phyloP scores from a whole-genome alignment of 345 rosid genomes.

The Noccaea bulbosa region DNA sequence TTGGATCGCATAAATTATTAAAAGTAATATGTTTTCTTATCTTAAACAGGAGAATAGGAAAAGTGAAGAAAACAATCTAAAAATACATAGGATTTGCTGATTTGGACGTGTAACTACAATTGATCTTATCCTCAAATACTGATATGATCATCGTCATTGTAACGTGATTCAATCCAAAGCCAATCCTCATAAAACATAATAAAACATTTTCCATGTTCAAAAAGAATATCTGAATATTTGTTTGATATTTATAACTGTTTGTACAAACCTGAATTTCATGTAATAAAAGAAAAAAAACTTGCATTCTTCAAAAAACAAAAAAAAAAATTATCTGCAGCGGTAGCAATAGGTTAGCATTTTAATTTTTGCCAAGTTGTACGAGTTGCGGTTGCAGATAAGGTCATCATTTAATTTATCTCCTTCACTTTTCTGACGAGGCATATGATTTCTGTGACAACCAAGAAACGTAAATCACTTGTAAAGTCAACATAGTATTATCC shows the following conservation, averaged over 20 bases:
- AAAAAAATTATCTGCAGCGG: not conserved
- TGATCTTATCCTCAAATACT: slow-evolving; percentile 38
- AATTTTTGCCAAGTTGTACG: slow-evolving; percentile 19
- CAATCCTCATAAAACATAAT: not conserved
- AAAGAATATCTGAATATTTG: slow-evolving; percentile 1
- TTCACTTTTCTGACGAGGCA: slow-evolving; percentile 24
- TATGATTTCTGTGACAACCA: slow-evolving; percentile 33
- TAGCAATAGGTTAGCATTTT: not conserved
- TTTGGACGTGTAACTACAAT: slow-evolving; percentile 28
- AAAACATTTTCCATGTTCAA: not conserved
- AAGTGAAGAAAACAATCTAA: not conserved
- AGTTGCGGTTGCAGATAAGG: slow-evolving; percentile 37
- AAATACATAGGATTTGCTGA: slow-evolving; percentile 20
- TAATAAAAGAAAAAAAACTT: not conserved
- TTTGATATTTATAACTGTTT: not conserved
- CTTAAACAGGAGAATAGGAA: slow-evolving; percentile 20
- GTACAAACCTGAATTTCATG: not conserved
- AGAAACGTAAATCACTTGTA: slow-evolving; percentile 11
- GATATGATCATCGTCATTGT: slow-evolving; percentile 2
- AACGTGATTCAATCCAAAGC: not conserved
- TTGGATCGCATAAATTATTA: slow-evolving; percentile 3
- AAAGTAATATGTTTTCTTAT: slow-evolving; percentile 3
- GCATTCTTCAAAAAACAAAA: not conserved
- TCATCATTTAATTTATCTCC: slow-evolving; percentile 8
- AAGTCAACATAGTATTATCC: slow-evolving; percentile 3